A percentile compares a stretch with the other conserved stretches of the same genome.
These are phyloP conservation scores for Trypanosoma caninum DNA, from an alignment of 208 protist species.

Conservation along the genomic window DNA sequence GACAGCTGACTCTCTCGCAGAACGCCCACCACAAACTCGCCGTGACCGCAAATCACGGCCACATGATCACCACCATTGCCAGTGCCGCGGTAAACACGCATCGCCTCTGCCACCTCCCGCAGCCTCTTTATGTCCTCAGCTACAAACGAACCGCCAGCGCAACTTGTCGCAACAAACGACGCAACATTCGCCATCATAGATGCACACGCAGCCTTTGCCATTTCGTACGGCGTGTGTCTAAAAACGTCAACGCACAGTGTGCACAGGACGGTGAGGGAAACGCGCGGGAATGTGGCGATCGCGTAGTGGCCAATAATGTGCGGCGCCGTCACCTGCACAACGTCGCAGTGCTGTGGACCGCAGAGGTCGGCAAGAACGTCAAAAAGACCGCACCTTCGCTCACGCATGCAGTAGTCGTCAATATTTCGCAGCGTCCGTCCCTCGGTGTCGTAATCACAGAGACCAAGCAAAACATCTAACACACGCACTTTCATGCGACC, in stretches of 20 bases:
- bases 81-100: conserved; percentile 12
- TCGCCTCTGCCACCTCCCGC: conserved; percentile 5
- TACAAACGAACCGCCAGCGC: conserved; percentile 8
- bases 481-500: conserved; percentile 45
- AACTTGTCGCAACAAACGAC: conserved; percentile 3
- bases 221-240: conserved; percentile 48
- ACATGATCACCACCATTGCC: conserved; percentile 25
- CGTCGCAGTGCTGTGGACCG: conserved; percentile 16
- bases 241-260: conserved; percentile 72
- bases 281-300: conserved; percentile 43
- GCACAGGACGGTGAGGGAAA: conserved; percentile 37
- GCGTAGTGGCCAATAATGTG: conserved; percentile 60
- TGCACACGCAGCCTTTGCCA: conserved; percentile 79
- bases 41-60: conserved; percentile 64
- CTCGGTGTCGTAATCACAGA: conserved; percentile 74
- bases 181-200: conserved; percentile 38
- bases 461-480: conserved; percentile 73
- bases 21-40: conserved; percentile 29
- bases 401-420: conserved; percentile 34
- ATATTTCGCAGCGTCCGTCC: conserved; percentile 66
- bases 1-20: background rate
- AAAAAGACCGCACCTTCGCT: conserved; percentile 28
- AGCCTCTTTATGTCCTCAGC: conserved; percentile 11
- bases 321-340: conserved; percentile 69
- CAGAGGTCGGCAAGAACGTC: conserved; percentile 41